Conservation (phyloP, 2,329 filamentous ascomycete genomes). For the Ophiostoma tasmaniense region DNA sequence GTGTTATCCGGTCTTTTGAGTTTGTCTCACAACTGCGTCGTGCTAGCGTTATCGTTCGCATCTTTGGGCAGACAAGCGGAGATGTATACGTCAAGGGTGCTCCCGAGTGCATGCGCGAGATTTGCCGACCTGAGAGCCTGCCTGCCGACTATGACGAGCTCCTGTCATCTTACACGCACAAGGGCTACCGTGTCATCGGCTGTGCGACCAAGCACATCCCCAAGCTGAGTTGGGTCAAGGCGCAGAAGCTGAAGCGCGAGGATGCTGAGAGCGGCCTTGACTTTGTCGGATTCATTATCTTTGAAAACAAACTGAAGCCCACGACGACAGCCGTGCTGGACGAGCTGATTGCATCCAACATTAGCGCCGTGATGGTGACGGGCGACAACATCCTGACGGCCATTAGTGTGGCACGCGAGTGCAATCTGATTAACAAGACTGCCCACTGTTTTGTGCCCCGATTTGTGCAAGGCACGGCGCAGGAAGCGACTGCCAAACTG, state of each 20-base stretch:
- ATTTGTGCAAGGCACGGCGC: constrained; percentile 68
- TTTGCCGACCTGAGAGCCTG: constrained; percentile 76
- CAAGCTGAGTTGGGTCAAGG: constrained; percentile 86
- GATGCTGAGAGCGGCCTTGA: constrained; percentile 78
- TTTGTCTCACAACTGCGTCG: constrained; percentile 88
- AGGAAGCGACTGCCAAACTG: constrained; percentile 64
- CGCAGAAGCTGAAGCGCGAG: constrained; percentile 82
- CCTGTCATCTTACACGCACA: constrained; percentile 83
- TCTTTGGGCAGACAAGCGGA: constrained; percentile 75
- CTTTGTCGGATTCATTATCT: constrained; percentile 94
- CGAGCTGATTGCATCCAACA: constrained; percentile 74
- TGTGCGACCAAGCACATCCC: constrained; percentile 83
- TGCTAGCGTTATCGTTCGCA: constrained; percentile 84
- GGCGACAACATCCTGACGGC: constrained; percentile 97
- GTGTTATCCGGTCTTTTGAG: constrained; percentile 85
- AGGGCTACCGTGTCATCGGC: constrained; percentile 92
- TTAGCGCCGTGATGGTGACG: constrained; percentile 90
- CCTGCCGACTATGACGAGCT: constrained; percentile 85
- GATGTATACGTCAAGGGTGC: constrained; percentile 94
- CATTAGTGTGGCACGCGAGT: constrained; percentile 89
- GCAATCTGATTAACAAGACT: constrained; percentile 67
- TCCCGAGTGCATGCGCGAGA: constrained; percentile 91
- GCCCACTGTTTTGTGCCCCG: constrained; percentile 90
- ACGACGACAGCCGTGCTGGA: constrained; percentile 72
- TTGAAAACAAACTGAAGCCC: constrained; percentile 96